phyloP scores from a whole-genome alignment of 1,284 basidiomycete species.

The Coniophora puteana region DNA sequence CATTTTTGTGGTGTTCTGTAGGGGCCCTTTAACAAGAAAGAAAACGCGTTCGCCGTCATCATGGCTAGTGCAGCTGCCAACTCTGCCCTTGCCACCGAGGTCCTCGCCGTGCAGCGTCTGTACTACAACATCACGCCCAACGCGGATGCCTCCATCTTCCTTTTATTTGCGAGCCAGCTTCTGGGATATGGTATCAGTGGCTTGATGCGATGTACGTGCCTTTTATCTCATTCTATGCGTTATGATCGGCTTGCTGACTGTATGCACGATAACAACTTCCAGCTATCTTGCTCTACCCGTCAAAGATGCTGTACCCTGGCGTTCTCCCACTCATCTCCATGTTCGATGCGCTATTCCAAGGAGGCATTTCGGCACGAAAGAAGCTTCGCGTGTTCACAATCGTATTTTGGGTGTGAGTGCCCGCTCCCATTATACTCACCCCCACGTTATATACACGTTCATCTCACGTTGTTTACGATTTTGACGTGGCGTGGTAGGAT shows the following conservation, averaged over 20 bases:
- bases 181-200: conserved; percentile 58
- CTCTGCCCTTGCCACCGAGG: conserved; percentile 61
- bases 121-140: conserved; percentile 56
- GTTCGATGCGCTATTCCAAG: conserved; percentile 53
- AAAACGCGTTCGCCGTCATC: conserved; percentile 63
- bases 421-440: conserved; percentile 21
- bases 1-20: conserved; percentile 9
- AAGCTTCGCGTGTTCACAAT: conserved; percentile 47
- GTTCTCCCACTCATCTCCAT: conserved; percentile 54
- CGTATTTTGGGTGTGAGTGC: conserved; percentile 36
- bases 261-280: conserved; percentile 22
- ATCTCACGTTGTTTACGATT: too few relatives aligned
- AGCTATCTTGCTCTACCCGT: conserved; percentile 58
- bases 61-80: conserved; percentile 65
- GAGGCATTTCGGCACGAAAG: conserved; percentile 39
- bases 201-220: conserved; percentile 42
- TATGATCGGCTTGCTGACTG: conserved; percentile 29
- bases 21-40: conserved; percentile 43
- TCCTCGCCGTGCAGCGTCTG: conserved; percentile 59
- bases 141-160: conserved; percentile 49
- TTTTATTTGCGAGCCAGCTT: conserved; percentile 59
- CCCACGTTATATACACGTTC: too few relatives aligned
- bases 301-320: conserved; percentile 58
- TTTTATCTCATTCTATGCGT: conserved; percentile 21
- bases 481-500: conserved; percentile 33